Conservation (phyloP, 805 yeast species). For the Vanderwaltozyma yarrowii region DNA sequence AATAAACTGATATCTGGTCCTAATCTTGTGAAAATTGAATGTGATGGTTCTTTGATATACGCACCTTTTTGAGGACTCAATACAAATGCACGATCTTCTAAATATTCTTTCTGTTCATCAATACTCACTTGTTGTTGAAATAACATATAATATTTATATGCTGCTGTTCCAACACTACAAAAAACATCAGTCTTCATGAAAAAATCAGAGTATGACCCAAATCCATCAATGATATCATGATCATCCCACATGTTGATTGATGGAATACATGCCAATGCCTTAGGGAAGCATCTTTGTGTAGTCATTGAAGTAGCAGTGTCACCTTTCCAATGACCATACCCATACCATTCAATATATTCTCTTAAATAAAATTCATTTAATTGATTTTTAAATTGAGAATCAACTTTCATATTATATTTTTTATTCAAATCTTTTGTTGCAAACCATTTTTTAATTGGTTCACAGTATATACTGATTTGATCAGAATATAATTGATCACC, state of each 20-base stretch:
- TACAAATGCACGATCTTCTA: slow-evolving; percentile 50
- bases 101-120: slow-evolving; percentile 27
- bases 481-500: slow-evolving; percentile 95
- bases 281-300: slow-evolving; percentile 55
- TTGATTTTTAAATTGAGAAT: slow-evolving; percentile 41
- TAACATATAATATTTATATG: slow-evolving; percentile 78
- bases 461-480: slow-evolving; percentile 51
- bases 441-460: slow-evolving; percentile 52
- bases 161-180: slow-evolving; percentile 60
- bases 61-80: slow-evolving; percentile 42
- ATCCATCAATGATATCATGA: slow-evolving; percentile 95
- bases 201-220: slow-evolving; percentile 70
- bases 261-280: slow-evolving; percentile 76
- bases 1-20: slow-evolving; percentile 64
- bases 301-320: slow-evolving; percentile 44
- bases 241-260: slow-evolving; percentile 83
- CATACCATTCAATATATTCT: slow-evolving; percentile 82
- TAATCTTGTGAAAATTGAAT: slow-evolving; percentile 60
- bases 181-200: slow-evolving; percentile 71
- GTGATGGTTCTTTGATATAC: slow-evolving; percentile 56
- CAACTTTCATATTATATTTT: slow-evolving; percentile 36
- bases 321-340: slow-evolving; percentile 79
- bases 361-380: slow-evolving; percentile 57
- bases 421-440: slow-evolving; percentile 39
- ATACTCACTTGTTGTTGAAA: slow-evolving; percentile 77